These are phyloP conservation scores for Pilasporangium apinafurcum DNA, from an alignment of 352 stramenopile species.

Conservation along the genomic window DNA sequence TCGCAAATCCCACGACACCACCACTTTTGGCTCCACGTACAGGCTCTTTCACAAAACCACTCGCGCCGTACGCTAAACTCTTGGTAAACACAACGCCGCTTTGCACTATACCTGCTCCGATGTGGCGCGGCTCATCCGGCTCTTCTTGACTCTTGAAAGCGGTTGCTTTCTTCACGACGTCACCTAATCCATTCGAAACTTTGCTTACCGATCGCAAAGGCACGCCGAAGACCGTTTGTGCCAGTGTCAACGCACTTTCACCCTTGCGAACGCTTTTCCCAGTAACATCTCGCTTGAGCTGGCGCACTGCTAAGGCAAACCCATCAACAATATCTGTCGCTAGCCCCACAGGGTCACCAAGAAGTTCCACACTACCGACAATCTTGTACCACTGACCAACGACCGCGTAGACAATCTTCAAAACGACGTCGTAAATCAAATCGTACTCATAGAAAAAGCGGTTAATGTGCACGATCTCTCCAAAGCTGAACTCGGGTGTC, in stretches of 20 bases:
- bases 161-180: slow-evolving; percentile 82
- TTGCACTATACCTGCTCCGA: slow-evolving; percentile 72
- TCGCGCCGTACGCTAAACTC: slow-evolving; percentile 69
- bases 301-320: slow-evolving; percentile 68
- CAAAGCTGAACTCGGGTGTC: slow-evolving; percentile 76
- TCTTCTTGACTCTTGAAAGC: slow-evolving; percentile 80
- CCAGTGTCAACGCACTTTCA: slow-evolving; percentile 69
- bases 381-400: slow-evolving; percentile 88
- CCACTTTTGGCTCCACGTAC: slow-evolving; percentile 65
- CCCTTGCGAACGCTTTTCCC: slow-evolving; percentile 80
- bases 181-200: slow-evolving; percentile 76
- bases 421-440: slow-evolving; percentile 65
- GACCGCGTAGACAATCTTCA: slow-evolving; percentile 66
- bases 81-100: slow-evolving; percentile 71
- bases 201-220: slow-evolving; percentile 74
- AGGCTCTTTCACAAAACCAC: slow-evolving; percentile 77
- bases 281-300: slow-evolving; percentile 74
- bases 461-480: slow-evolving; percentile 65
- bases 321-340: slow-evolving; percentile 83
- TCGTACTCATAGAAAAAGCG: slow-evolving; percentile 86
- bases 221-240: slow-evolving; percentile 77
- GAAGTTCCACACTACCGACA: slow-evolving; percentile 78
- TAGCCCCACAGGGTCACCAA: slow-evolving; percentile 78
- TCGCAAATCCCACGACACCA: slow-evolving; percentile 79
- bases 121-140: slow-evolving; percentile 54